Evolutionary conservation across 2,329 filamentous ascomycete genomes (phyloP).

Genomic region (Aureobasidium uvarum): DNA sequence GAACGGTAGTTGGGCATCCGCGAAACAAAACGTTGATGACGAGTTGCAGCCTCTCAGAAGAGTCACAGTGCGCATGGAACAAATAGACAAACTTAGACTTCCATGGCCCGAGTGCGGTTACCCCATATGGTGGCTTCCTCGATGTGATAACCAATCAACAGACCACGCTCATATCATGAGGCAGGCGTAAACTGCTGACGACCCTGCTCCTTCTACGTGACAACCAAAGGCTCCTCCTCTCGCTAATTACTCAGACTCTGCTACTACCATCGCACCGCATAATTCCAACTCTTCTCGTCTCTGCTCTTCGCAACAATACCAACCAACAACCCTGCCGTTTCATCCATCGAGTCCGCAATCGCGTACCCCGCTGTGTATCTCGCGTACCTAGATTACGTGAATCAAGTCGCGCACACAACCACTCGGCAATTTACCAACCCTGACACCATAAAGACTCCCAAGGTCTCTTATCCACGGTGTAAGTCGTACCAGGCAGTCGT

Average conservation of each 20-base stretch:
- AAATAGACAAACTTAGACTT: conserved; percentile 18
- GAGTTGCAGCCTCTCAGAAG: conserved; percentile 13
- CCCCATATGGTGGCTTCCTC: conserved; percentile 15
- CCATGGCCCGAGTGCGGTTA: conserved; percentile 7
- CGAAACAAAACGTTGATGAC: conserved; percentile 18
- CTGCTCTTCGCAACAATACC: conserved; percentile 10
- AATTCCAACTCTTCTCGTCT: not conserved
- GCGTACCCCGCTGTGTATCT: conserved; percentile 21
- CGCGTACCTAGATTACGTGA: conserved; percentile 25
- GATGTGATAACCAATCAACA: conserved; percentile 21
- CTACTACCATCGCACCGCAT: conserved; percentile 7
- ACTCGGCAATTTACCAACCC: conserved; percentile 20
- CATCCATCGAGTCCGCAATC: conserved; percentile 23
- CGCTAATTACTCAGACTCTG: conserved; percentile 7
- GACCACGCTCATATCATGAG: conserved; percentile 21
- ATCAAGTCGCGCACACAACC: conserved; percentile 24
- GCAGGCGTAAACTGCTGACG: not conserved
- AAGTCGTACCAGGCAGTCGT: conserved; percentile 15
- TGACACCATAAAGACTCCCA: not conserved
- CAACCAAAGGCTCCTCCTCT: not conserved
- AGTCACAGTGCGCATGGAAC: conserved; percentile 5
- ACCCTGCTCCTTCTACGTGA: conserved; percentile 18
- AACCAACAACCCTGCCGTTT: conserved; percentile 9
- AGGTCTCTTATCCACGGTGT: conserved; percentile 15
- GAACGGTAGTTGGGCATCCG: conserved; percentile 1